Percentiles rank a stretch among this genome's conserved stretches.
phyloP scores from a whole-genome alignment of 768 basidiomycete genomes.

The Trametopsis cervina region DNA sequence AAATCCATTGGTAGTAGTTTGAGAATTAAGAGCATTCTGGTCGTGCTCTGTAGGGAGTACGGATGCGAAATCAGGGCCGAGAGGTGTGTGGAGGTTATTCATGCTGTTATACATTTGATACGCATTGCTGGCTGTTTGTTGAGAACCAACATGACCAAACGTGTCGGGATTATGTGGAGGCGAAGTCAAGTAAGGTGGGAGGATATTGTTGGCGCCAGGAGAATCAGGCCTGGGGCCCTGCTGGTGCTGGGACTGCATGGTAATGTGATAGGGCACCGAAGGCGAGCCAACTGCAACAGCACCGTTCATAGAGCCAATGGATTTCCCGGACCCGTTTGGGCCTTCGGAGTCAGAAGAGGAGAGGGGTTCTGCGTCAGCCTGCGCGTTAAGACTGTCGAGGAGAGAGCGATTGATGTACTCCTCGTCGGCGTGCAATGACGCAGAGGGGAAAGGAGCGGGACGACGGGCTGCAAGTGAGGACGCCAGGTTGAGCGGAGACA shows the following conservation, averaged over 20 bases:
- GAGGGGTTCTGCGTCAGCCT: conserved; percentile 73
- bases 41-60: conserved; percentile 27
- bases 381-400: conserved; percentile 75
- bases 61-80: conserved; percentile 28
- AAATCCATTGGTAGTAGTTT: conserved; percentile 28
- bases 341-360: conserved; percentile 47
- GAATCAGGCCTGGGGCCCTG: conserved; percentile 41
- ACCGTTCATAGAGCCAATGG: conserved; percentile 44
- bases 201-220: conserved; percentile 35
- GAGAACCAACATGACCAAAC: conserved; percentile 26
- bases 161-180: conserved; percentile 25
- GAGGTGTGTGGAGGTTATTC: conserved; percentile 28
- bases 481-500: conserved; percentile 26
- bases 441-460: conserved; percentile 19
- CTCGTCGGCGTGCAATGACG: conserved; percentile 44
- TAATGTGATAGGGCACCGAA: conserved; percentile 45
- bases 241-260: conserved; percentile 35
- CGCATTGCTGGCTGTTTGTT: conserved; percentile 2
- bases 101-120: conserved; percentile 37
- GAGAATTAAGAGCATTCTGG: conserved; percentile 22
- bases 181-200: conserved; percentile 28
- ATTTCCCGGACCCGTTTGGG: conserved; percentile 30
- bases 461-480: conserved; percentile 26
- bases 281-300: conserved; percentile 50
- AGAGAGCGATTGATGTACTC: conserved; percentile 83